phyloP scores from a whole-genome alignment of 352 stramenopile genomes.

The Aphanomyces stellatus region DNA sequence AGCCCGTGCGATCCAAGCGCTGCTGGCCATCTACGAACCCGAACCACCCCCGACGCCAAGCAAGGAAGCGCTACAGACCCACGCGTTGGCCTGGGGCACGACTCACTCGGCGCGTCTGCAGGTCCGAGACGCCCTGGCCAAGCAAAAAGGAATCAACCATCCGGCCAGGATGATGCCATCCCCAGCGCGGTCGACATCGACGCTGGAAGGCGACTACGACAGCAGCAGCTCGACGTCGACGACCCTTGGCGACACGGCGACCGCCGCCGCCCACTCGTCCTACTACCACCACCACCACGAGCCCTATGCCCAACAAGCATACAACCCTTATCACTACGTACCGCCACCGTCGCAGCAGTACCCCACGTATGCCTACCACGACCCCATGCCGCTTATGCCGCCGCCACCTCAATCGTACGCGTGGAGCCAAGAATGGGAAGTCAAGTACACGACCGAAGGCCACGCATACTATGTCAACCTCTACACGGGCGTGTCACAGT shows the following conservation, averaged over 20 bases:
- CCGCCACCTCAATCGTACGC: not conserved
- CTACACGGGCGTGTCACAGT: constrained; percentile 57
- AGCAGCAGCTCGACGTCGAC: constrained; percentile 16
- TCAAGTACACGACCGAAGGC: constrained; percentile 57
- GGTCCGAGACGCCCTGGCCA: constrained; percentile 11
- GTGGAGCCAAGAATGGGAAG: constrained; percentile 39
- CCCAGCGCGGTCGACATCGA: constrained; percentile 1
- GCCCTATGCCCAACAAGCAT: not conserved
- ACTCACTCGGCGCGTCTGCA: constrained; percentile 6
- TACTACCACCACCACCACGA: constrained; percentile 1
- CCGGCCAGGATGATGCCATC: not conserved
- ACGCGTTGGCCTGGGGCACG: not conserved
- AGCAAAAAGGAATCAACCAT: constrained; percentile 3
- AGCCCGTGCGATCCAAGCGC: constrained; percentile 15
- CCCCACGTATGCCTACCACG: not conserved
- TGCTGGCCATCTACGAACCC: constrained; percentile 17
- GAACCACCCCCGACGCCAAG: not conserved
- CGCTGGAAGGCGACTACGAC: constrained; percentile 15
- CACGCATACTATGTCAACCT: constrained; percentile 76
- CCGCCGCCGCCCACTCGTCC: not conserved
- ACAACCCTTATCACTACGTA: not conserved
- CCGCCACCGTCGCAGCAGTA: not conserved
- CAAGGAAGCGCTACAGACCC: not conserved
- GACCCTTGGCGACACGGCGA: not conserved
- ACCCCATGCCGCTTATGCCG: too few relatives aligned